Evolutionary conservation across 2,329 filamentous ascomycete species (phyloP).

Genomic region (Sporothrix globosa): DNA sequence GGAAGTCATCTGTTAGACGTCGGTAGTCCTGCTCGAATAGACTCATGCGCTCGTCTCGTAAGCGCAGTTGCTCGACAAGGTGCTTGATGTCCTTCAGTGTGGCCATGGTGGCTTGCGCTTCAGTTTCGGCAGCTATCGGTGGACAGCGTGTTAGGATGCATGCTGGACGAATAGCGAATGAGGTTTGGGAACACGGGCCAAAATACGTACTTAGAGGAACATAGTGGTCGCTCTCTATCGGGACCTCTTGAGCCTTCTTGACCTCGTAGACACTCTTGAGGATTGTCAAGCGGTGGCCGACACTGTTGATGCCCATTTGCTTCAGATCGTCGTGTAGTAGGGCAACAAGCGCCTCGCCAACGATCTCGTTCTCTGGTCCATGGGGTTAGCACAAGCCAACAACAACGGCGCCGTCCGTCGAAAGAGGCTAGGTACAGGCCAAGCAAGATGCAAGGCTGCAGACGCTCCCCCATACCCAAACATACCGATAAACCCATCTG

Average conservation of each 20-base stretch:
- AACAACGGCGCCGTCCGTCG: slow-evolving; percentile 1
- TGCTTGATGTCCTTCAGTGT: slow-evolving; percentile 92
- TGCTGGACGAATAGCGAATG: too few species aligned
- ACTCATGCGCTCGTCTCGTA: slow-evolving; percentile 88
- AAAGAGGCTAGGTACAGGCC: not conserved
- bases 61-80: slow-evolving; percentile 83
- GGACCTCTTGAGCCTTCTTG: slow-evolving; percentile 90
- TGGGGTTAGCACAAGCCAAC: slow-evolving; percentile 29
- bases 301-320: slow-evolving; percentile 89
- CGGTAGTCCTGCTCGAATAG: slow-evolving; percentile 81
- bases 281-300: slow-evolving; percentile 91
- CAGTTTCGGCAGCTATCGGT: slow-evolving; percentile 79
- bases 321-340: slow-evolving; percentile 91
- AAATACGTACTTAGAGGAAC: slow-evolving; percentile 77
- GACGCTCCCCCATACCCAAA: not conserved
- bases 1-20: slow-evolving; percentile 84
- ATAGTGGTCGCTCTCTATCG: slow-evolving; percentile 90
- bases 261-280: slow-evolving; percentile 95
- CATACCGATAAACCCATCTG: slow-evolving; percentile 78
- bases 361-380: slow-evolving; percentile 81
- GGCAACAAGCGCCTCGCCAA: slow-evolving; percentile 86
- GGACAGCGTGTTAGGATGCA: not conserved
- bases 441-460: slow-evolving; percentile 27
- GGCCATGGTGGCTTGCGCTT: slow-evolving; percentile 80
- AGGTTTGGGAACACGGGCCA: too few species aligned